These are phyloP conservation scores for Ascochyta koolunga DNA, from an alignment of 2,329 filamentous ascomycete genomes.

Conservation along the genomic window DNA sequence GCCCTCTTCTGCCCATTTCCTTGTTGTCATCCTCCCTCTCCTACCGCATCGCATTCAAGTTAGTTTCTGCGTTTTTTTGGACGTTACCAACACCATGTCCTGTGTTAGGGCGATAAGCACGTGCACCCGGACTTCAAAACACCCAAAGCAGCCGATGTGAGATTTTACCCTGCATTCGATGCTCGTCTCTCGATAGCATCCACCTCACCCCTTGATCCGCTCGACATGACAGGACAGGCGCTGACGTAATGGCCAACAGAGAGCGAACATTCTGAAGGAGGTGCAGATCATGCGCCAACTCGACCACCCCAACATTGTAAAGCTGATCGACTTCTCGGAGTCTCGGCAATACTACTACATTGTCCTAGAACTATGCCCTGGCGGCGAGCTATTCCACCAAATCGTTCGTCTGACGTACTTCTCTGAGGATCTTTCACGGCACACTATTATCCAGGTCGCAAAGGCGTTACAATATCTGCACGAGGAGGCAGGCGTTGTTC, in stretches of 20 bases:
- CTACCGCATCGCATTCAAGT: slow-evolving; percentile 27
- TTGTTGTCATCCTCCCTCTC: slow-evolving; percentile 39
- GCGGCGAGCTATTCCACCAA: slow-evolving; percentile 96
- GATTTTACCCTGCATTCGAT: slow-evolving; percentile 42
- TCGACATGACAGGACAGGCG: slow-evolving; percentile 34
- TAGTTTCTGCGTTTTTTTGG: slow-evolving; percentile 38
- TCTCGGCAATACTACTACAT: slow-evolving; percentile 97
- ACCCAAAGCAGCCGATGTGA: slow-evolving; percentile 97
- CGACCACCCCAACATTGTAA: slow-evolving; percentile 95
- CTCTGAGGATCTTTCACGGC: slow-evolving; percentile 91
- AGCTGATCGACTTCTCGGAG: slow-evolving; percentile 91
- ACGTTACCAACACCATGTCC: slow-evolving; percentile 57
- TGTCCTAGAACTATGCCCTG: slow-evolving; percentile 90
- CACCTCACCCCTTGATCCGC: slow-evolving; percentile 24
- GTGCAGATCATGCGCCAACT: slow-evolving; percentile 98
- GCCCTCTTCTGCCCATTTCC: slow-evolving; percentile 40
- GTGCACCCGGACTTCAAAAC: slow-evolving; percentile 94
- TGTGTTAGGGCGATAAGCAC: slow-evolving; percentile 81
- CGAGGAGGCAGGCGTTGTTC: slow-evolving; percentile 92
- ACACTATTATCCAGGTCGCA: slow-evolving; percentile 95
- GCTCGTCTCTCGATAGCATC: slow-evolving; percentile 41
- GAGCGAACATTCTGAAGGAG: slow-evolving; percentile 97
- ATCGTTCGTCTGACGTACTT: slow-evolving; percentile 98
- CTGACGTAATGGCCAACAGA: slow-evolving; percentile 63
- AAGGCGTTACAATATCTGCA: slow-evolving; percentile 92